These are phyloP conservation scores for Podaxis sp. DNA, from an alignment of 768 basidiomycete species.

Conservation along the genomic window DNA sequence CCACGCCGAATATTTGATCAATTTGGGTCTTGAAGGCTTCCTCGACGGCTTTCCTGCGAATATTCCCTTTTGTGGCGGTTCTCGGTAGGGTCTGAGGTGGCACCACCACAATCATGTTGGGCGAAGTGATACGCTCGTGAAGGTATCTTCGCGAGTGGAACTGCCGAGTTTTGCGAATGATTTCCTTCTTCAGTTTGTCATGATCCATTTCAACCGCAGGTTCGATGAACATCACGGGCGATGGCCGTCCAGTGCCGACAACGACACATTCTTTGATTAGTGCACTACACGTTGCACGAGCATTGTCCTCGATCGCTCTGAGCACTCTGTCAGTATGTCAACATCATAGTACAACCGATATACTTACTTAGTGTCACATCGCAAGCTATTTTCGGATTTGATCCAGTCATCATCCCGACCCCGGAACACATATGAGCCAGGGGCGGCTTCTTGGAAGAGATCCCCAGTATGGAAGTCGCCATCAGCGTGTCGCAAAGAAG, in stretches of 20 bases:
- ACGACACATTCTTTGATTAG: slow-evolving; percentile 75
- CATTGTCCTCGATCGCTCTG: slow-evolving; percentile 73
- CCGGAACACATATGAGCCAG: slow-evolving; percentile 61
- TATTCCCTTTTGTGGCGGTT: slow-evolving; percentile 81
- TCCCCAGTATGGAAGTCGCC: slow-evolving; percentile 83
- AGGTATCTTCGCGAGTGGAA: slow-evolving; percentile 77
- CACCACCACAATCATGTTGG: slow-evolving; percentile 68
- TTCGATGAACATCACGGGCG: slow-evolving; percentile 76
- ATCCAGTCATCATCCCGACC: slow-evolving; percentile 87
- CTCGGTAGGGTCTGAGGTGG: slow-evolving; percentile 64
- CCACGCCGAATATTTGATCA: slow-evolving; percentile 52
- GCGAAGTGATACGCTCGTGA: slow-evolving; percentile 71
- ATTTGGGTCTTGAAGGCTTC: slow-evolving; percentile 57
- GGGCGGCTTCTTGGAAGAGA: slow-evolving; percentile 64
- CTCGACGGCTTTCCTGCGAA: slow-evolving; percentile 75
- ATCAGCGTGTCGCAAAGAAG: slow-evolving; percentile 54
- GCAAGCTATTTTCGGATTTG: slow-evolving; percentile 73
- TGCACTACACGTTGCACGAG: slow-evolving; percentile 59
- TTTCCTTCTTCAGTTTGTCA: slow-evolving; percentile 63
- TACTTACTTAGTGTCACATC: slow-evolving; percentile 64
- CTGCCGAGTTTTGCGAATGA: slow-evolving; percentile 67
- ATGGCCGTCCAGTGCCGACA: slow-evolving; percentile 74
- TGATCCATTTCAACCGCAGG: slow-evolving; percentile 51
- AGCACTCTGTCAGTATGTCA: not conserved
- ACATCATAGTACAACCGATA: not conserved